Percentiles rank a stretch among this genome's conserved stretches.
Conservation (phyloP, 768 basidiomycete species). For the Hygrocybe punicea region DNA sequence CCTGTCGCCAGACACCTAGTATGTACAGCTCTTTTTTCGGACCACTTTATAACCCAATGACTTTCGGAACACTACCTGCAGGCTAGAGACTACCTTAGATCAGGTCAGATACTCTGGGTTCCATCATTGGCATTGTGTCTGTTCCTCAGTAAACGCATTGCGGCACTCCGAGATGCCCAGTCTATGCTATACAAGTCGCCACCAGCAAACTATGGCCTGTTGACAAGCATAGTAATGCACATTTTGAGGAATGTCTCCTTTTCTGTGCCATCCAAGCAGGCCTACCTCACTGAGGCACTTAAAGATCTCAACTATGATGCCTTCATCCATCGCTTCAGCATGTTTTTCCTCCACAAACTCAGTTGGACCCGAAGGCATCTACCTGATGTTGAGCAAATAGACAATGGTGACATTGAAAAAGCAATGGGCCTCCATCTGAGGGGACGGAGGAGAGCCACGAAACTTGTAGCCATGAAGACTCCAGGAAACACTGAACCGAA, state of each 20-base stretch:
- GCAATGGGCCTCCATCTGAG: not conserved
- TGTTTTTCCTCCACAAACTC: conserved; percentile 3
- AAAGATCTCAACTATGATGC: not conserved
- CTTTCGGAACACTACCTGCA: not conserved
- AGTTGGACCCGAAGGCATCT: not conserved
- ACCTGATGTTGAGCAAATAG: not conserved
- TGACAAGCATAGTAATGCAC: not conserved
- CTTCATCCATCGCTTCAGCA: not conserved
- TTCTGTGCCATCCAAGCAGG: not conserved
- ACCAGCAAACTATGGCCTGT: not conserved
- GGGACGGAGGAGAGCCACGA: too few relatives aligned
- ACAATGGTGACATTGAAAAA: not conserved
- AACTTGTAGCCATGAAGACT: not conserved
- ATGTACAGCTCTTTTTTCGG: not conserved
- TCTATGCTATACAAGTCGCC: not conserved
- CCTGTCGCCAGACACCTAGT: not conserved
- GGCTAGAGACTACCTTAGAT: not conserved
- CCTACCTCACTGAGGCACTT: not conserved
- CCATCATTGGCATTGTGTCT: not conserved
- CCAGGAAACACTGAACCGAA: not conserved
- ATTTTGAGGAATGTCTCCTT: not conserved
- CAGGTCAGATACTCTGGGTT: not conserved
- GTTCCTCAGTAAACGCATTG: not conserved
- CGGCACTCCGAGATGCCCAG: not conserved
- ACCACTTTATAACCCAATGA: not conserved